Percentiles rank a stretch among this genome's conserved stretches.
These are phyloP conservation scores for Botrytis deweyae DNA, from an alignment of 2,329 filamentous ascomycete genomes.

Conservation along the genomic window DNA sequence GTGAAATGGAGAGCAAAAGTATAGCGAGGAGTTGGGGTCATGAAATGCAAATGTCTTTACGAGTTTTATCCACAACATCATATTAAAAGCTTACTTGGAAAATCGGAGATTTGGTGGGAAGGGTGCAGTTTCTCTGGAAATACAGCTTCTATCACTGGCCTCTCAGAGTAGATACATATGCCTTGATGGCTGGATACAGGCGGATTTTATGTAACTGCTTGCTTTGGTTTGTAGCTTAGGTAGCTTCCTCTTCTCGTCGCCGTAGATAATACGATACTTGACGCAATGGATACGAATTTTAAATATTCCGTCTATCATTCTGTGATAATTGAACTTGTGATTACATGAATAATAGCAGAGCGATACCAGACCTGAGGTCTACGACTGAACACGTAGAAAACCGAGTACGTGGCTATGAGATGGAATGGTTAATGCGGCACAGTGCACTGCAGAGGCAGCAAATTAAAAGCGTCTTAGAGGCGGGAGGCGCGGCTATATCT, in stretches of 20 bases:
- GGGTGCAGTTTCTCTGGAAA: not conserved
- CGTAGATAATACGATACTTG: not conserved
- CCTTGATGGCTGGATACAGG: not conserved
- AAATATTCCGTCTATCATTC: not conserved
- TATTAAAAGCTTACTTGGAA: not conserved
- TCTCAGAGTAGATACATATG: not conserved
- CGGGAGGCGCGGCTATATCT: not conserved
- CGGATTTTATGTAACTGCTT: not conserved
- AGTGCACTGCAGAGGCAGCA: not conserved
- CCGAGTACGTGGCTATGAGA: not conserved
- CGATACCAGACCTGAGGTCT: not conserved
- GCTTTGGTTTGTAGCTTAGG: not conserved
- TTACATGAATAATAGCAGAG: not conserved
- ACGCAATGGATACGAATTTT: slow-evolving; percentile 2
- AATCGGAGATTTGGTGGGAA: not conserved
- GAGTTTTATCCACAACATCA: not conserved
- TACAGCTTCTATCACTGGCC: not conserved
- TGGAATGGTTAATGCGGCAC: not conserved
- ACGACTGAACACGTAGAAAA: not conserved
- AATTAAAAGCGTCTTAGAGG: not conserved
- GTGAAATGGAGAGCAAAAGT: not conserved
- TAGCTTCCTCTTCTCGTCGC: not conserved
- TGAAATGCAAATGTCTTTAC: not conserved
- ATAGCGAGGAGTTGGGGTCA: slow-evolving; percentile 15
- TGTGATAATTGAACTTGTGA: not conserved